Conservation (phyloP, 2,329 filamentous ascomycete species). For the Trichoderma asperellum region DNA sequence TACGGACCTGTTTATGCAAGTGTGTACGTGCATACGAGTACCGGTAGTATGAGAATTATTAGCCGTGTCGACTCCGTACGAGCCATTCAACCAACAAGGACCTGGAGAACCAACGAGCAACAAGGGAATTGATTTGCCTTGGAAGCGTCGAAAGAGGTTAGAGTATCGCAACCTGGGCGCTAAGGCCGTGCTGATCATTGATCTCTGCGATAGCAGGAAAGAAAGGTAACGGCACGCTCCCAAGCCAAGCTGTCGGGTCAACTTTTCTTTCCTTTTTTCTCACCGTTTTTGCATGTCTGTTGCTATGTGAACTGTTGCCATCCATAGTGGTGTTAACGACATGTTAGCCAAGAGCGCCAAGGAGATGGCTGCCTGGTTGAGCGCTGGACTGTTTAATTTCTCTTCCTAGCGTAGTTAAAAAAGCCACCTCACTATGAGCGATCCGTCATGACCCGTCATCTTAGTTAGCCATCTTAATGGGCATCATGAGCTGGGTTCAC, state of each 20-base stretch:
- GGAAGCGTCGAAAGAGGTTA: not conserved
- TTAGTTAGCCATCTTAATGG: not conserved
- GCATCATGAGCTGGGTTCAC: not conserved
- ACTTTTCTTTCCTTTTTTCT: not conserved
- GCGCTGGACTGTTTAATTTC: not conserved
- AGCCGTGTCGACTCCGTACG: not conserved
- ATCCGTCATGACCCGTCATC: not conserved
- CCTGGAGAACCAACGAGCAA: not conserved
- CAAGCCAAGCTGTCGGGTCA: conserved; percentile 2
- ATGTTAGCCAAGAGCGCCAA: not conserved
- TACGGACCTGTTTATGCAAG: not conserved
- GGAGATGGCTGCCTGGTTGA: not conserved
- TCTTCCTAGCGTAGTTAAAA: not conserved
- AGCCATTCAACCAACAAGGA: not conserved
- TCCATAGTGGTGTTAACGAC: not conserved
- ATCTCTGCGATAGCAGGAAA: conserved; percentile 15
- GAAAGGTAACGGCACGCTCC: not conserved
- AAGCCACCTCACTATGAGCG: not conserved
- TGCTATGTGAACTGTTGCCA: not conserved
- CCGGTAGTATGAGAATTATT: not conserved
- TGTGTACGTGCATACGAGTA: conserved; percentile 1
- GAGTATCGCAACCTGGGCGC: not conserved
- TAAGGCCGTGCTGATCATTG: not conserved
- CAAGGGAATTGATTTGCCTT: not conserved
- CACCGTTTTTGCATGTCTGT: not conserved